Evolutionary conservation across 2,329 filamentous ascomycete species (phyloP), one percentile per base, ranked within the genome.

Genomic region (Colletotrichum sp.): DNA sequence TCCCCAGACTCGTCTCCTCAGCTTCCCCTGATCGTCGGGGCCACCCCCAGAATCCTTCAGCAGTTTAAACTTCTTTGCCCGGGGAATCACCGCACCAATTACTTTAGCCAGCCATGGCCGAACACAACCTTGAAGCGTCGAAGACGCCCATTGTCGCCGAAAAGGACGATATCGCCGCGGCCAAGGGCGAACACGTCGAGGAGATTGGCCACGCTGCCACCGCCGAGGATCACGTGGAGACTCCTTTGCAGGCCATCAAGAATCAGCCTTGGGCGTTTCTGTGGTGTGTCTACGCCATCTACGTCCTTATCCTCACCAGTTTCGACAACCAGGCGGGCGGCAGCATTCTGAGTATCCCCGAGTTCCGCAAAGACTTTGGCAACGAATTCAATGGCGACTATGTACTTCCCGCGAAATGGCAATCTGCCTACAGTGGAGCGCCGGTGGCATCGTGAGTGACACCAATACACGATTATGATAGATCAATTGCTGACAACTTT

Each of bases 351-450:
- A 82, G 85, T 24, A 85, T 88, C 14, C 86, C 85, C 3, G 72
- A 84, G 71, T 88, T 88, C 76, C 81, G 86, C 64, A 82, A 87
- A 72, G 85, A 88, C 75, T 88, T 88, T 78, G 86, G 86, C 0
- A 76, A 80, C 36, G 67, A 77, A 12, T 85, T 80, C 63, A 81
- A 82, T 2, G 83, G 80, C 5, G 78, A 79, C 71, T 87, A 84
- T 79, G 85, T 86, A 6, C 79, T 88, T 9, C 78, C 83, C 13
- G 83, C 85, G 6, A 82, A 84, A 16, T 88, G 86, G 87, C 86
- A 88, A 77, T 82, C 81, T 21, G 86, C 86, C 7, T 87, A 87
- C 73, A 82, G 82, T 67, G 86, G 85, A 21, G 86, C 80, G 0
- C 85, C 86, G 3, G 82, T 86, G 12, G 85, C 86, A 64, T 81